Evolutionary conservation across 176 grass and related monocot species (phyloP), one percentile per base, ranked within the genome.

Genomic region (Oryza glaberrima): DNA sequence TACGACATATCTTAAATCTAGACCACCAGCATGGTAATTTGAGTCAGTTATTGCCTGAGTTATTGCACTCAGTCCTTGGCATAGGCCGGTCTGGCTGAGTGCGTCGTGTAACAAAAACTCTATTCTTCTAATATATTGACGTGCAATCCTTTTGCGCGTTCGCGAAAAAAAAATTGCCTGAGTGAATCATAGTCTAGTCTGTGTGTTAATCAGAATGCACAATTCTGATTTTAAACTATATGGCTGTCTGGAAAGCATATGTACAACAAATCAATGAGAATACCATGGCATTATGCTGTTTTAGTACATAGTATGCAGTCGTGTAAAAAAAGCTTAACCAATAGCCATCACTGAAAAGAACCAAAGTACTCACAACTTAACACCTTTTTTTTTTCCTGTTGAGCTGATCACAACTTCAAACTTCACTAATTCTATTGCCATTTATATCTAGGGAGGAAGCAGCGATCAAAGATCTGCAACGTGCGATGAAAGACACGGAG

Each of bases 11-110:
- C 91, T 99, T 1, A 96, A 92, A 67, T 79, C 90, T 20, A 99
- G 96, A 88, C 88, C 96, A 44, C 30, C 93, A 82, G 63, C 88
- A 83, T 99, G 96, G 96, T 99, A 95, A 91, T 82, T 64, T 87
- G 2, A 35, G 20, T 17, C 75, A 26, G 17, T 3, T 70, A 30
- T 60, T 71, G 81, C 23, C 16, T 6, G 22, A 73, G 61, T 63
- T 28, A 28, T 28, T 28, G 28, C 28, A 28, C 28, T 28, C 28
- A 28, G 28, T 28, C 28, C 28, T 28, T 28, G 28, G 28, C 28
- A 28, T 28, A 28, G 28, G 28, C 28, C 28, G 28, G 28, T 28
- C 28, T 28, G 1, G 28, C 28, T 28, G 28, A 28, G 28, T 28
- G 28, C 28, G 28, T 28, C 28, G 1, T 28, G 28, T 28, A 28